A percentile compares a stretch with the other conserved stretches of the same genome.
These are phyloP conservation scores for Kluyveromyces lactis DNA, from an alignment of 805 yeast genomes.

Conservation along the genomic window DNA sequence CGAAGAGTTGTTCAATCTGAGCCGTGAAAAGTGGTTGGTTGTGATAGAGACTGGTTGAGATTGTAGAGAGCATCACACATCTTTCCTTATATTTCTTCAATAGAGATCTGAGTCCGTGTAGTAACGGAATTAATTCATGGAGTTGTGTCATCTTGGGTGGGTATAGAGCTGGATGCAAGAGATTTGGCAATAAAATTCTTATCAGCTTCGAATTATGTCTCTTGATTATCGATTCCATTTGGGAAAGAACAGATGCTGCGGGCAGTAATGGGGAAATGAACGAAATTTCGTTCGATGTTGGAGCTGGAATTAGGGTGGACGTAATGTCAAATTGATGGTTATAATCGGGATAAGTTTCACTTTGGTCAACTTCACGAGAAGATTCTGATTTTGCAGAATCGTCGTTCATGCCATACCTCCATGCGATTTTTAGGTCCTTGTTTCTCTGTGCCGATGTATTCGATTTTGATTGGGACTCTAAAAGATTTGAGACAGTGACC, in stretches of 20 bases:
- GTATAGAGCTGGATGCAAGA: slow-evolving; percentile 72
- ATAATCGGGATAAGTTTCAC: slow-evolving; percentile 43
- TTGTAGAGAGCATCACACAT: slow-evolving; percentile 43
- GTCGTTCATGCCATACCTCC: slow-evolving; percentile 71
- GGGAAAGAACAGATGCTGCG: slow-evolving; percentile 27
- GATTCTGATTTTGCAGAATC: slow-evolving; percentile 17
- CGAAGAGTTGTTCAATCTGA: slow-evolving; percentile 51
- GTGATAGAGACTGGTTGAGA: slow-evolving; percentile 59
- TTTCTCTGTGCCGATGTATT: slow-evolving; percentile 14
- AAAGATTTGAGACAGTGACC: slow-evolving; percentile 59
- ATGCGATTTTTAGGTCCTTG: slow-evolving; percentile 73
- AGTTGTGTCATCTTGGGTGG: slow-evolving; percentile 41
- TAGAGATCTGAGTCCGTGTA: slow-evolving; percentile 50
- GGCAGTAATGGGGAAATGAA: slow-evolving; percentile 37
- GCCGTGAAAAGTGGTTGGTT: slow-evolving; percentile 36
- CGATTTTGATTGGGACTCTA: slow-evolving; percentile 23
- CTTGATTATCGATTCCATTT: slow-evolving; percentile 37
- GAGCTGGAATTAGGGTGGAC: slow-evolving; percentile 57
- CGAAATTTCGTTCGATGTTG: slow-evolving; percentile 52
- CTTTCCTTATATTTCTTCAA: slow-evolving; percentile 38
- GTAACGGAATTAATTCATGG: slow-evolving; percentile 45
- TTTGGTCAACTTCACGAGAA: slow-evolving; percentile 11
- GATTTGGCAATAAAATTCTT: slow-evolving; percentile 65
- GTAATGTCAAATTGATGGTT: slow-evolving; percentile 71
- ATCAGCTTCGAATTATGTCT: slow-evolving; percentile 41